These are phyloP conservation scores for Diaporthe ilicicola DNA, from an alignment of 2,329 filamentous ascomycete species.

Conservation along the genomic window DNA sequence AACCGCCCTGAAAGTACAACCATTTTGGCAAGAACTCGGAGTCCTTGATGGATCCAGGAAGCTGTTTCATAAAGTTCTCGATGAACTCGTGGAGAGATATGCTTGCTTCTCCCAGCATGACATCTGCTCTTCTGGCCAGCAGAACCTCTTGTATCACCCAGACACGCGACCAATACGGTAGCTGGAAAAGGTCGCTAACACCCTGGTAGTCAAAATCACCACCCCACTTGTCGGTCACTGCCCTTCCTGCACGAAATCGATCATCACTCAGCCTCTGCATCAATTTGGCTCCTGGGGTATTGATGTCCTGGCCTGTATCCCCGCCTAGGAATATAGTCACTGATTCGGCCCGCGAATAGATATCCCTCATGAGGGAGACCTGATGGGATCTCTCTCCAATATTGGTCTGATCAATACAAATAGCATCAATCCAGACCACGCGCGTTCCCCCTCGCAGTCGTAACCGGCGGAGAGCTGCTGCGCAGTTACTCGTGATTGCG, in stretches of 20 bases:
- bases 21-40: not conserved
- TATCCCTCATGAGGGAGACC: slow-evolving; percentile 5
- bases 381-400: not conserved
- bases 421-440: not conserved
- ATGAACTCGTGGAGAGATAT: not conserved
- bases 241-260: not conserved
- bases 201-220: not conserved
- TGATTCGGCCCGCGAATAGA: not conserved
- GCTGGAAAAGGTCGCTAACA: not conserved
- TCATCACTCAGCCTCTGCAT: not conserved
- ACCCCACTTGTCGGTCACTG: not conserved
- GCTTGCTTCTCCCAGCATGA: not conserved
- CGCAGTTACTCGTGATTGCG: not conserved
- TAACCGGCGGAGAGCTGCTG: not conserved
- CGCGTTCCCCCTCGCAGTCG: not conserved
- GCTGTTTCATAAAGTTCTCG: not conserved
- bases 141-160: slow-evolving; percentile 6
- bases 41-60: not conserved
- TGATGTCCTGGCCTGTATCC: not conserved
- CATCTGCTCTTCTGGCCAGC: not conserved
- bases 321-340: not conserved
- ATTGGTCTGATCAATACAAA: not conserved
- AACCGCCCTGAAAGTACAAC: not conserved
- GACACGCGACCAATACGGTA: not conserved
- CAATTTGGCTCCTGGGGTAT: not conserved